Evolutionary conservation across 805 yeast species (phyloP).

Genomic region (Torulaspora gathmanii): DNA sequence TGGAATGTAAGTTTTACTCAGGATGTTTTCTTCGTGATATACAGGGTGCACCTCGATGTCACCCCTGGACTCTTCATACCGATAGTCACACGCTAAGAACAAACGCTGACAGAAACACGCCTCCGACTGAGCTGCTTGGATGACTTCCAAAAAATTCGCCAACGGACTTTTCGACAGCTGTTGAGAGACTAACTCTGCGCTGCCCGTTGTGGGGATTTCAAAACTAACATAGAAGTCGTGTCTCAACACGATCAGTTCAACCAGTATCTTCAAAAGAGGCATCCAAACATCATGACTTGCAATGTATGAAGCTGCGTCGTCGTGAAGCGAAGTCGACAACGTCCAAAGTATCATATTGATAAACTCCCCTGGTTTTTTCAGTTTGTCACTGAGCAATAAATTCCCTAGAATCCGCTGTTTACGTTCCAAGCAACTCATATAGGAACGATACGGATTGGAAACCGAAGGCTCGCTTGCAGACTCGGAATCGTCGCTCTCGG

Average conservation of each 20-base stretch:
- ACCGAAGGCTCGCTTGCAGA: neutral
- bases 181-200: constrained; percentile 7
- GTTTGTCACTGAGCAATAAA: constrained; percentile 16
- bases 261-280: constrained; percentile 21
- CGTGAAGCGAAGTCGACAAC: constrained; percentile 20
- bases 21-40: constrained; percentile 17
- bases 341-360: constrained; percentile 30
- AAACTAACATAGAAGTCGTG: constrained; percentile 25
- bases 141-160: constrained; percentile 14
- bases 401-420: constrained; percentile 21
- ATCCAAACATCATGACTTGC: constrained; percentile 28
- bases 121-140: constrained; percentile 19
- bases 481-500: constrained; percentile 1
- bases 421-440: constrained; percentile 23
- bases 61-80: neutral
- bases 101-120: constrained; percentile 19
- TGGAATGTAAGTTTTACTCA: constrained; percentile 17
- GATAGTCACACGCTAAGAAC: constrained; percentile 19
- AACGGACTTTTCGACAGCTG: constrained; percentile 22
- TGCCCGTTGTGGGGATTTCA: constrained; percentile 12
- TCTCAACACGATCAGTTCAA: constrained; percentile 24
- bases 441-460: constrained; percentile 22
- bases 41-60: constrained; percentile 19
- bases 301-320: constrained; percentile 12
- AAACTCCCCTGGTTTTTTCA: constrained; percentile 24